phyloP scores from a whole-genome alignment of 352 stramenopile genomes.

The Phytophthora fragariae region DNA sequence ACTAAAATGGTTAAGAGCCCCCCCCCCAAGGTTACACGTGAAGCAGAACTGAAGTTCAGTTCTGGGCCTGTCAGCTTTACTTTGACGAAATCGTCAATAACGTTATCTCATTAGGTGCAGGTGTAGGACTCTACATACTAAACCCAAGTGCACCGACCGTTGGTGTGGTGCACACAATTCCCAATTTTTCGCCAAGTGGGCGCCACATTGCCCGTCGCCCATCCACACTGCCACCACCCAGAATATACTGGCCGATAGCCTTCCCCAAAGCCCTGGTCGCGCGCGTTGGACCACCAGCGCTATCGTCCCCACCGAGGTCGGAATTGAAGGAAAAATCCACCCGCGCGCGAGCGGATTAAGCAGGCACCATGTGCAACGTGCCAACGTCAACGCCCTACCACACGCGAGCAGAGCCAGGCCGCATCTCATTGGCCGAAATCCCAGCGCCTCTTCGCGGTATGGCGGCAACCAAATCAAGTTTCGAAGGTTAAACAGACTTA shows the following conservation, averaged over 20 bases:
- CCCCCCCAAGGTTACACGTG: too few relatives aligned
- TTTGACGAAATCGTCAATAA: too few relatives aligned
- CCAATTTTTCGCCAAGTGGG: constrained; percentile 8
- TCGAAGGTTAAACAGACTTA: background rate
- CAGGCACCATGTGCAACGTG: too few relatives aligned
- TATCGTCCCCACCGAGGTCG: too few relatives aligned
- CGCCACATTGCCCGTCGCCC: constrained; percentile 11
- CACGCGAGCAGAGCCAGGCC: too few relatives aligned
- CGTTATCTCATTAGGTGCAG: background rate
- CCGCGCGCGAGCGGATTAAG: too few relatives aligned
- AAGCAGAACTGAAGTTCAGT: background rate
- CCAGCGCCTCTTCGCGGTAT: too few relatives aligned
- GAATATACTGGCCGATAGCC: background rate
- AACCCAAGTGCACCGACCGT: background rate
- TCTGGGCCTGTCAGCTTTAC: background rate
- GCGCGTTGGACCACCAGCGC: background rate
- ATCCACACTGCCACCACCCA: too few relatives aligned
- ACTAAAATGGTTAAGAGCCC: too few relatives aligned
- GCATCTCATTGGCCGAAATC: too few relatives aligned
- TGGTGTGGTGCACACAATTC: background rate
- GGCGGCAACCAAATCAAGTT: background rate
- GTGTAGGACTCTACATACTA: background rate
- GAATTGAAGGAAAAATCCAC: too few relatives aligned
- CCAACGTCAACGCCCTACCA: too few relatives aligned
- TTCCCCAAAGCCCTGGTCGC: background rate